These are phyloP conservation scores for Mycena polygramma DNA, from an alignment of 768 basidiomycete species.

Conservation along the genomic window DNA sequence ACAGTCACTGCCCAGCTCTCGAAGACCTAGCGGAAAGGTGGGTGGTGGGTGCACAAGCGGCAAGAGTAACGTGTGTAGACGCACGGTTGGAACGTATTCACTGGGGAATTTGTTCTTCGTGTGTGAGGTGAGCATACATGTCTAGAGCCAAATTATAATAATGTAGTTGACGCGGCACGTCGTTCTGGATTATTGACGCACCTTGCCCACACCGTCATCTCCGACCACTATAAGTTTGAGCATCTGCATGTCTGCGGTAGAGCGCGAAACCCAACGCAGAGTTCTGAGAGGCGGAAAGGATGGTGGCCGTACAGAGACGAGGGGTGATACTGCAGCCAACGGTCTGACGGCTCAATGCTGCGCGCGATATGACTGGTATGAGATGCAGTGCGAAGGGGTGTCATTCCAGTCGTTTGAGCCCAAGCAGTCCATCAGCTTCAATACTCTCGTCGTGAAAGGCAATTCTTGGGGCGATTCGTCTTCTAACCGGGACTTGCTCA, in stretches of 20 bases:
- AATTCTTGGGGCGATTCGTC: too few relatives aligned
- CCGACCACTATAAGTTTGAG: constrained; percentile 98
- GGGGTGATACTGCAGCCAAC: constrained; percentile 53
- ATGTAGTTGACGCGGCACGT: constrained; percentile 22
- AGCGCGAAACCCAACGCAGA: too few relatives aligned
- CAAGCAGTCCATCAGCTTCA: too few relatives aligned
- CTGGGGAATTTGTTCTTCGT: constrained; percentile 98
- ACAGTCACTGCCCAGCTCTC: too few relatives aligned
- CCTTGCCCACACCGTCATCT: constrained; percentile 99
- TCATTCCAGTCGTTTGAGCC: too few relatives aligned
- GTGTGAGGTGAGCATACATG: constrained; percentile 96
- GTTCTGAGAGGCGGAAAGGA: neutral
- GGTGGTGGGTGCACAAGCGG: constrained; percentile 40
- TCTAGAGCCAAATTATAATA: constrained; percentile 59
- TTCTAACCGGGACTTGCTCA: too few relatives aligned
- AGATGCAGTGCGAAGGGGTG: too few relatives aligned
- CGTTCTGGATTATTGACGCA: constrained; percentile 54
- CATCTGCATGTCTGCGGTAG: constrained; percentile 78
- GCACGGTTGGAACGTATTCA: constrained; percentile 98
- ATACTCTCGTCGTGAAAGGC: too few relatives aligned
- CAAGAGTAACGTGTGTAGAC: constrained; percentile 49
- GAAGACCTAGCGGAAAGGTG: neutral
- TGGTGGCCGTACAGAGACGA: constrained; percentile 39
- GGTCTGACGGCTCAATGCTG: constrained; percentile 40
- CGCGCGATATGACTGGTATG: too few relatives aligned